A percentile compares a stretch with the other conserved stretches of the same genome.
phyloP scores from a whole-genome alignment of 768 basidiomycete species.

The Hortiboletus campestris region DNA sequence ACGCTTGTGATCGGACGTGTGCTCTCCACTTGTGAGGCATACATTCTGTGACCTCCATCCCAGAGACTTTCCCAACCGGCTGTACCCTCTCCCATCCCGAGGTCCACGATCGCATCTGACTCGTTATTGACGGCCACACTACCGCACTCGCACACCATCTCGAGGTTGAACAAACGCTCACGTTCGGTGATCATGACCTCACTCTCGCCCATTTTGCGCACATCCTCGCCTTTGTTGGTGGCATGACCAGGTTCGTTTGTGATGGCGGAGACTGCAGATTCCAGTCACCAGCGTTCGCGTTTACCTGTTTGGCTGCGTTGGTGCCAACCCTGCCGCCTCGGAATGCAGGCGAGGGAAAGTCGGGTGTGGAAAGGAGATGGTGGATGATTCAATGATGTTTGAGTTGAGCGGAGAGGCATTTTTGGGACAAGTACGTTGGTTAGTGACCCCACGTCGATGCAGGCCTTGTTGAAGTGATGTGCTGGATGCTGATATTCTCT shows the following conservation, averaged over 20 bases:
- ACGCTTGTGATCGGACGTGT: slow-evolving; percentile 16
- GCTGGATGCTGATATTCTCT: not conserved
- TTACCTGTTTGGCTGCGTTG: slow-evolving; percentile 8
- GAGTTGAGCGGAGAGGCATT: slow-evolving; percentile 13
- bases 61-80: not conserved
- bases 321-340: slow-evolving; percentile 3
- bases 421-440: slow-evolving; percentile 5
- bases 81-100: slow-evolving; percentile 9
- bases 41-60: slow-evolving; percentile 4
- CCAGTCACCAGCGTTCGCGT: slow-evolving; percentile 15
- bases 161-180: slow-evolving; percentile 8
- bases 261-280: slow-evolving; percentile 9
- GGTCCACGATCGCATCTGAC: slow-evolving; percentile 8
- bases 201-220: slow-evolving; percentile 2
- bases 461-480: not conserved
- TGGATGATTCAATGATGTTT: slow-evolving; percentile 11
- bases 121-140: not conserved
- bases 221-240: slow-evolving; percentile 9
- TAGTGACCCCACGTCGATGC: not conserved
- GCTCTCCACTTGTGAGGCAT: slow-evolving; percentile 6
- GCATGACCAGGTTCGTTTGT: slow-evolving; percentile 1
- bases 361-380: not conserved
- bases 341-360: not conserved
- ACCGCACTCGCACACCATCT: not conserved
- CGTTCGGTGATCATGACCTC: not conserved